Conservation (phyloP, 2,329 filamentous ascomycete species). For the Fusarium penzigii region DNA sequence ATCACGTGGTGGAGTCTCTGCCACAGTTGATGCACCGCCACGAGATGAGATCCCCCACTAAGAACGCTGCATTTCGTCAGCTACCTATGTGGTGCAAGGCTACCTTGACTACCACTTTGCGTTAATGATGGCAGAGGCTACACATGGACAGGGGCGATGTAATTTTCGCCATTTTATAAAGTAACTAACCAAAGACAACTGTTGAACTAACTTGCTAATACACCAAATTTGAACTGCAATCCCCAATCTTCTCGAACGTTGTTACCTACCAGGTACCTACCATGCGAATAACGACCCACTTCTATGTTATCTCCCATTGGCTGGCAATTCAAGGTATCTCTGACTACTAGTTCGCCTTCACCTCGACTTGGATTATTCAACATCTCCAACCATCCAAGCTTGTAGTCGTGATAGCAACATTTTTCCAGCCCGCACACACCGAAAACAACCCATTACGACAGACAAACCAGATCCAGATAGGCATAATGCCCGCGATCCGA, state of each 20-base stretch:
- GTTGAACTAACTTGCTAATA: no score
- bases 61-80: conserved; percentile 25
- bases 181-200: no score
- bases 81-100: conserved; percentile 10
- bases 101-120: not conserved
- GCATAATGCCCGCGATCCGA: conserved; percentile 72
- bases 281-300: not conserved
- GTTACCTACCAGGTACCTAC: no score
- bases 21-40: conserved; percentile 25
- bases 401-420: conserved; percentile 5
- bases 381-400: not conserved
- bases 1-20: conserved; percentile 32
- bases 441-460: not conserved
- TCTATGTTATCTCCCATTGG: not conserved
- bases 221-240: no score
- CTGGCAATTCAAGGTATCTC: not conserved
- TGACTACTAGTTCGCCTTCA: not conserved
- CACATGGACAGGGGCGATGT: no score
- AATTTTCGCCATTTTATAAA: no score
- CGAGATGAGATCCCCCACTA: conserved; percentile 17
- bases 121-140: not conserved
- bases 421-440: conserved; percentile 3
- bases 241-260: no score
- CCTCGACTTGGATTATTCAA: not conserved
- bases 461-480: not conserved